Percentiles rank a stretch among this genome's conserved stretches.
Conservation (phyloP, 2,329 filamentous ascomycete genomes). For the Beauveria medogensis region DNA sequence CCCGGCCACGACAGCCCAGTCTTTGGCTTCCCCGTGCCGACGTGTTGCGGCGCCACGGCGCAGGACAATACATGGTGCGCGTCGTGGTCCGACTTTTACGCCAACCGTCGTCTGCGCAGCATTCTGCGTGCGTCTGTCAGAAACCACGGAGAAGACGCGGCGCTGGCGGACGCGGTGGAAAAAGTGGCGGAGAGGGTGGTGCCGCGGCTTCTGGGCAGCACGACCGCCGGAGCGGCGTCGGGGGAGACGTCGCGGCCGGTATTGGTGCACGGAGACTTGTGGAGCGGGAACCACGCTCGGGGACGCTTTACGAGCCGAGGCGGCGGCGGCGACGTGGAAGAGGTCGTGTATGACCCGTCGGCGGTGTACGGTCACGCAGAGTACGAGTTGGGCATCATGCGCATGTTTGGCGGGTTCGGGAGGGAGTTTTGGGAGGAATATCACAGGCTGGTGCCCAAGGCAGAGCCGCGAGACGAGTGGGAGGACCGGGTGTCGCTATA, state of each 20-base stretch:
- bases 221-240: conserved; percentile 38
- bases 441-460: conserved; percentile 63
- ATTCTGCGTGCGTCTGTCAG: conserved; percentile 51
- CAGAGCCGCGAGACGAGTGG: conserved; percentile 74
- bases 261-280: conserved; percentile 85
- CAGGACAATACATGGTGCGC: conserved; percentile 69
- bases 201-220: conserved; percentile 62
- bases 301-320: conserved; percentile 52
- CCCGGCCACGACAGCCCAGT: conserved; percentile 48
- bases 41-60: conserved; percentile 76
- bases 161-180: conserved; percentile 57
- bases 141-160: conserved; percentile 56
- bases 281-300: conserved; percentile 73
- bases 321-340: conserved; percentile 48
- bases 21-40: conserved; percentile 79
- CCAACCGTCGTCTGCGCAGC: conserved; percentile 60
- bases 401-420: conserved; percentile 89
- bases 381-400: conserved; percentile 90
- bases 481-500: conserved; percentile 77
- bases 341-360: conserved; percentile 76
- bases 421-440: conserved; percentile 68
- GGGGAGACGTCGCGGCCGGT: conserved; percentile 45
- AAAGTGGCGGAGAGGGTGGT: conserved; percentile 57
- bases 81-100: conserved; percentile 83
- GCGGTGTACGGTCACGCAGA: conserved; percentile 80